Evolutionary conservation across 331 rosid species (phyloP).

Genomic region (Acacia concinna): DNA sequence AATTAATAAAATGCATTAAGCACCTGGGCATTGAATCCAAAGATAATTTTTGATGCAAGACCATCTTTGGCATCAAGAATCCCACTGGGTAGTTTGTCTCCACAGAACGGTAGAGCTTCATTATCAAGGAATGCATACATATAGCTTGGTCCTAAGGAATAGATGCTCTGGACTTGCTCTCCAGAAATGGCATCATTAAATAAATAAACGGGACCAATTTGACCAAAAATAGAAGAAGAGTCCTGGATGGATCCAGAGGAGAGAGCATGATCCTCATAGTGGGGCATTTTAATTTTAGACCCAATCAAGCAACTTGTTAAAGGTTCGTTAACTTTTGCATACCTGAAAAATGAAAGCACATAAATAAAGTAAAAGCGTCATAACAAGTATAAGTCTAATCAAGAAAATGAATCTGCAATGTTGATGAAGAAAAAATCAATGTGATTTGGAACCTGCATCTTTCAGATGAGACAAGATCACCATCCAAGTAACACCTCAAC

Average conservation of each 20-base stretch:
- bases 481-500: slow-evolving; percentile 86
- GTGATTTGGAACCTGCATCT: slow-evolving; percentile 79
- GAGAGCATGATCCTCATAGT: slow-evolving; percentile 55
- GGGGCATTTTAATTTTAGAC: slow-evolving; percentile 59
- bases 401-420: slow-evolving; percentile 11
- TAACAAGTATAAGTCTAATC: neutral
- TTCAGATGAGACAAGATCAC: slow-evolving; percentile 89
- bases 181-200: slow-evolving; percentile 80
- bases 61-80: slow-evolving; percentile 89
- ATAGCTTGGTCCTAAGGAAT: slow-evolving; percentile 92
- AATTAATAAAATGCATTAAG: slow-evolving; percentile 18
- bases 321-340: slow-evolving; percentile 83
- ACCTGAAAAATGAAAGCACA: slow-evolving; percentile 54
- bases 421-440: slow-evolving; percentile 13
- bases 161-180: slow-evolving; percentile 88
- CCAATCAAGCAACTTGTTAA: slow-evolving; percentile 83
- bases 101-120: slow-evolving; percentile 72
- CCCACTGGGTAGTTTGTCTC: slow-evolving; percentile 67
- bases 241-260: slow-evolving; percentile 60
- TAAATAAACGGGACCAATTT: slow-evolving; percentile 88
- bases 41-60: slow-evolving; percentile 78
- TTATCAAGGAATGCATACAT: slow-evolving; percentile 93
- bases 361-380: slow-evolving; percentile 24
- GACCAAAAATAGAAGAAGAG: slow-evolving; percentile 82
- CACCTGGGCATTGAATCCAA: slow-evolving; percentile 98